phyloP scores from a whole-genome alignment of 2,329 filamentous ascomycete genomes.

The Colletotrichum tamarilloi region DNA sequence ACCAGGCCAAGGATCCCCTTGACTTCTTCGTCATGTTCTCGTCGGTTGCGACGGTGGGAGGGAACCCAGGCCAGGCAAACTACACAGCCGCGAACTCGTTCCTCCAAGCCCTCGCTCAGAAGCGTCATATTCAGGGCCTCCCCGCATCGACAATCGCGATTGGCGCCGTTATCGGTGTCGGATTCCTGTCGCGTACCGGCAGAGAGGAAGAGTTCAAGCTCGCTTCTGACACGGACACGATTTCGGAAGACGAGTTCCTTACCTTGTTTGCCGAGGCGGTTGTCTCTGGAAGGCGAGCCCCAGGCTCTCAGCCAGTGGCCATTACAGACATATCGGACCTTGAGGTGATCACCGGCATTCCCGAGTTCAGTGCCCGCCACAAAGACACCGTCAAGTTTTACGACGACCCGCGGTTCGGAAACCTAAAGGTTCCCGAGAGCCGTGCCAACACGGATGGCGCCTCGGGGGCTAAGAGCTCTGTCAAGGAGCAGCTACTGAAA shows the following conservation, averaged over 20 bases:
- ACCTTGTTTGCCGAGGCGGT: conserved; percentile 55
- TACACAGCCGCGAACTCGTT: conserved; percentile 59
- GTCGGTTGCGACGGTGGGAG: conserved; percentile 42
- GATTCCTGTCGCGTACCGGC: conserved; percentile 47
- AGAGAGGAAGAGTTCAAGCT: conserved; percentile 25
- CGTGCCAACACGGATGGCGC: not conserved
- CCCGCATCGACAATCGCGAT: conserved; percentile 51
- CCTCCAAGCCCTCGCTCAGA: conserved; percentile 49
- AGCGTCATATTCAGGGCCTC: conserved; percentile 49
- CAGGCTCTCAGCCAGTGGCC: not conserved
- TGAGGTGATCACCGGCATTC: conserved; percentile 4
- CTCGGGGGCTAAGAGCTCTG: not conserved
- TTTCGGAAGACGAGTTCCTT: conserved; percentile 49
- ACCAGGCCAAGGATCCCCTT: conserved; percentile 34
- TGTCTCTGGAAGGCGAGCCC: conserved; percentile 42
- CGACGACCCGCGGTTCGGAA: conserved; percentile 14
- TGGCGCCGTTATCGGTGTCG: conserved; percentile 51
- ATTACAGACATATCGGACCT: not conserved
- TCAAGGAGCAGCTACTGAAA: not conserved
- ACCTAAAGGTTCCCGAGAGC: not conserved
- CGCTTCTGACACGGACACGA: conserved; percentile 20
- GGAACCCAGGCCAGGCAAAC: conserved; percentile 51
- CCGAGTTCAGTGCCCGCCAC: conserved; percentile 1
- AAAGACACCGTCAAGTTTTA: conserved; percentile 12
- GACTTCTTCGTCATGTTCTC: conserved; percentile 52